These are phyloP conservation scores for Ramalina peruviana DNA, from an alignment of 495 filamentous ascomycete species.

Conservation along the genomic window DNA sequence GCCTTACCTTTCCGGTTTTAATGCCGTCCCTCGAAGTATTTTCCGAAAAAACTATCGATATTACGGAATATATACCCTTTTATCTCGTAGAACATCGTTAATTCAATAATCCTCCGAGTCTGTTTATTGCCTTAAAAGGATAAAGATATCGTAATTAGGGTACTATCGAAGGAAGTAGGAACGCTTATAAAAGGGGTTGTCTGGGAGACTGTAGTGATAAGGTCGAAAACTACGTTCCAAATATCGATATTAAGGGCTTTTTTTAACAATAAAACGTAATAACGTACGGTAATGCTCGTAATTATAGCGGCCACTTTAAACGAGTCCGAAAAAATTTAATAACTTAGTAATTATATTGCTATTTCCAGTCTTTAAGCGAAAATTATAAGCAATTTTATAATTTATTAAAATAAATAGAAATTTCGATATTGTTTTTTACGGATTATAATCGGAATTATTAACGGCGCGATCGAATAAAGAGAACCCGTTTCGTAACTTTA, in stretches of 20 bases:
- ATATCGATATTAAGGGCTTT: conserved; percentile 13
- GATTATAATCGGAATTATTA: conserved; percentile 2
- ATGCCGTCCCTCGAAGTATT: conserved; percentile 12
- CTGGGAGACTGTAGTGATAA: conserved; percentile 11
- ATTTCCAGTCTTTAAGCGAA: conserved; percentile 11
- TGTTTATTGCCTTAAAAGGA: conserved; percentile 13
- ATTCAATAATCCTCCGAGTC: conserved; percentile 8
- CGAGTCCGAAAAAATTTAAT: conserved; percentile 4
- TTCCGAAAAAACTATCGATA: conserved; percentile 8
- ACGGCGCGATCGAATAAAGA: not conserved
- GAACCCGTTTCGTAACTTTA: conserved; percentile 3
- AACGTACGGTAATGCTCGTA: conserved; percentile 13
- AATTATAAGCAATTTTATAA: conserved; percentile 9
- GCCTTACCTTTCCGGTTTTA: conserved; percentile 1
- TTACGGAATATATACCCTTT: conserved; percentile 9
- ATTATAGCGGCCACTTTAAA: conserved; percentile 4
- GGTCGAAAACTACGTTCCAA: conserved; percentile 12
- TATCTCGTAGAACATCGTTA: conserved; percentile 9
- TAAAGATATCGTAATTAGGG: conserved; percentile 8
- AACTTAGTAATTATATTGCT: conserved; percentile 9
- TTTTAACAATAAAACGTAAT: conserved; percentile 6
- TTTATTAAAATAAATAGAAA: conserved; percentile 6
- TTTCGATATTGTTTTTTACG: conserved; percentile 4
- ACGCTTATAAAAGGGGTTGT: conserved; percentile 10
- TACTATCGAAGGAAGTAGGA: conserved; percentile 14